Conservation (phyloP, 257 asterid genomes). For the Solanum gracilifrons region DNA sequence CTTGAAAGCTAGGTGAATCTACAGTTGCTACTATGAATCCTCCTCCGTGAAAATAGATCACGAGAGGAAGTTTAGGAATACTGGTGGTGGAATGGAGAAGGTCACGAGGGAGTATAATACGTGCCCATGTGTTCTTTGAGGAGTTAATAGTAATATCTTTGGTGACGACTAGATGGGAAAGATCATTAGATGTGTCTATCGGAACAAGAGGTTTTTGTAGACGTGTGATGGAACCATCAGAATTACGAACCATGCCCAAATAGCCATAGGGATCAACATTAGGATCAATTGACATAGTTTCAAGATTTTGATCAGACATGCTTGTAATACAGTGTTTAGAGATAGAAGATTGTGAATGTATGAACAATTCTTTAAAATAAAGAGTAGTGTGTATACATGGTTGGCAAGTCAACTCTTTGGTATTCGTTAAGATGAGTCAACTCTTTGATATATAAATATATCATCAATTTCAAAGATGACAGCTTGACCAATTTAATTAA, state of each 20-base stretch:
- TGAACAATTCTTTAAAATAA: background rate
- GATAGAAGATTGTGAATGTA: background rate
- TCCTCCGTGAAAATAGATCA: conserved; percentile 20
- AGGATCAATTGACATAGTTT: background rate
- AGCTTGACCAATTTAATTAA: background rate
- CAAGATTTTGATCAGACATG: background rate
- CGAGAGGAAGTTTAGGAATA: conserved; percentile 10
- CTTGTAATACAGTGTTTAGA: background rate
- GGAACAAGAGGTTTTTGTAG: background rate
- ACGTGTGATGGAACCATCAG: conserved; percentile 18
- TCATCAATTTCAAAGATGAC: background rate
- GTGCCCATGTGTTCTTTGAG: conserved; percentile 5
- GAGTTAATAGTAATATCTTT: conserved; percentile 14
- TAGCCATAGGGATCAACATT: conserved; percentile 4
- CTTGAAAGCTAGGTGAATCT: background rate
- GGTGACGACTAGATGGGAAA: background rate
- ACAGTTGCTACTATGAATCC: conserved; percentile 10
- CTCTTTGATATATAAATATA: background rate
- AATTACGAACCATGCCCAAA: conserved; percentile 6
- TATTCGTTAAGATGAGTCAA: background rate
- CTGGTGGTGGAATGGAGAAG: background rate
- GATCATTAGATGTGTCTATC: background rate
- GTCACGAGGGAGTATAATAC: background rate
- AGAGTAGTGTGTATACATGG: background rate
- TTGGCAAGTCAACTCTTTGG: background rate